These are phyloP conservation scores for Clitocybe nebularis DNA, from an alignment of 1,284 basidiomycete species.

Conservation along the genomic window DNA sequence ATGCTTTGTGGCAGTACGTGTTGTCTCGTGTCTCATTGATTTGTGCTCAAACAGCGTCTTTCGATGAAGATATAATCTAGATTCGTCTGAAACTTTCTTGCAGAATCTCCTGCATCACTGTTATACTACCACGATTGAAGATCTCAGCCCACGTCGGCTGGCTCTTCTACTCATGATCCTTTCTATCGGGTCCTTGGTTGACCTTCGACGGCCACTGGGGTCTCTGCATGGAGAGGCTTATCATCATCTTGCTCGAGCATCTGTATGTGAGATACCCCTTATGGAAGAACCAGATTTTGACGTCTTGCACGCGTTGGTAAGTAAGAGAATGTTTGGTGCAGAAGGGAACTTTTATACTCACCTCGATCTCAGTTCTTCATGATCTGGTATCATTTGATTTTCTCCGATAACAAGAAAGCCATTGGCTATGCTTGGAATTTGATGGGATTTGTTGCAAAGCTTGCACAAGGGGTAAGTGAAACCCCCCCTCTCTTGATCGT, in stretches of 20 bases:
- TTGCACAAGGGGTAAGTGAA: conserved; percentile 54
- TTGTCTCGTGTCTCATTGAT: background rate
- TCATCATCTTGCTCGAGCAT: conserved; percentile 63
- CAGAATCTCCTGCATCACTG: conserved; percentile 63
- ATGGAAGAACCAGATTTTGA: conserved; percentile 69
- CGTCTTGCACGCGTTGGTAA: conserved; percentile 58
- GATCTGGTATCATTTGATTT: conserved; percentile 68
- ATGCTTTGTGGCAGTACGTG: conserved; percentile 69
- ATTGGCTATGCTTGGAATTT: conserved; percentile 67
- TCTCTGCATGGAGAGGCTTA: conserved; percentile 58
- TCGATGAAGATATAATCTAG: conserved; percentile 52
- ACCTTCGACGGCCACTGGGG: conserved; percentile 51
- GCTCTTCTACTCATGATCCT: conserved; percentile 65
- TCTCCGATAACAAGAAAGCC: conserved; percentile 63
- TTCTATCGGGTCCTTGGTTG: conserved; percentile 63
- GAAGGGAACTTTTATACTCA: too few species aligned
- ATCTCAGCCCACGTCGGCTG: conserved; percentile 56
- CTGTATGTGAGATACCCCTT: conserved; percentile 64
- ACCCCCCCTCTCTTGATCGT: conserved; percentile 3
- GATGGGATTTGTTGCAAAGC: conserved; percentile 57
- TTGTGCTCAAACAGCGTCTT: background rate
- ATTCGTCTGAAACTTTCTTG: conserved; percentile 61
- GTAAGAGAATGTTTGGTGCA: too few species aligned
- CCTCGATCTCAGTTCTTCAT: conserved; percentile 67
- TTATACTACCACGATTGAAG: conserved; percentile 50